Conservation (phyloP, 306 rosid genomes). For the Gleditsia sinensis region DNA sequence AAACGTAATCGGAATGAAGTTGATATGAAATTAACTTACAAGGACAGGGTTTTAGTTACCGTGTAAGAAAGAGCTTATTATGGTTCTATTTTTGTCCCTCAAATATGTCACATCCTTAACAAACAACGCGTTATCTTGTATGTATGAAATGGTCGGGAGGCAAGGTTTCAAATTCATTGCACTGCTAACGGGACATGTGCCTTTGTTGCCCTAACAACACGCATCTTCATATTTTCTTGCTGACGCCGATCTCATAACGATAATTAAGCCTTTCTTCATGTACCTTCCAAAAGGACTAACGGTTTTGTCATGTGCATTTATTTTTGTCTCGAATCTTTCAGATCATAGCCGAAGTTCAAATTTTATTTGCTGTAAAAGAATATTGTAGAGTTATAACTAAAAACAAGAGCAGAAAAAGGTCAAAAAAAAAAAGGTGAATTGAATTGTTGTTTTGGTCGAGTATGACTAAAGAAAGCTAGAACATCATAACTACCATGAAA, state of each 20-base stretch:
- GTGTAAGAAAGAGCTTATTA: slow-evolving; percentile 31
- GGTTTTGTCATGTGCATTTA: background rate
- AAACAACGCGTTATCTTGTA: slow-evolving; percentile 34
- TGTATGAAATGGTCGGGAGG: no score
- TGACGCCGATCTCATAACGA: background rate
- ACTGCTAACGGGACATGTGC: background rate
- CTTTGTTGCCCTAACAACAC: background rate
- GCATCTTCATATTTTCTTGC: background rate
- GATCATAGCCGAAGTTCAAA: background rate
- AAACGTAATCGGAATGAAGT: no score
- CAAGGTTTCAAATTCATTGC: background rate
- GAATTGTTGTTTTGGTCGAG: slow-evolving; percentile 25
- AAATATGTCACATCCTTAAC: slow-evolving; percentile 26
- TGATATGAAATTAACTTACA: slow-evolving; percentile 4
- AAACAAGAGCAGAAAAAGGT: slow-evolving; percentile 10
- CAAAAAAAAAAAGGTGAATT: background rate
- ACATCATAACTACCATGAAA: slow-evolving; percentile 40
- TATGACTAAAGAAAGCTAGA: slow-evolving; percentile 32
- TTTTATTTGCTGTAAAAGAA: background rate
- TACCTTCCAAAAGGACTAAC: background rate
- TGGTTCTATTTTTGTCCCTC: slow-evolving; percentile 1
- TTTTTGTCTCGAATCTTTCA: background rate
- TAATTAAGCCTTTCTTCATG: background rate
- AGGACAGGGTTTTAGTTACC: slow-evolving; percentile 20
- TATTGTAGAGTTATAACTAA: background rate